Conservation (phyloP, 306 rosid genomes). For the Luffa aegyptiaca region DNA sequence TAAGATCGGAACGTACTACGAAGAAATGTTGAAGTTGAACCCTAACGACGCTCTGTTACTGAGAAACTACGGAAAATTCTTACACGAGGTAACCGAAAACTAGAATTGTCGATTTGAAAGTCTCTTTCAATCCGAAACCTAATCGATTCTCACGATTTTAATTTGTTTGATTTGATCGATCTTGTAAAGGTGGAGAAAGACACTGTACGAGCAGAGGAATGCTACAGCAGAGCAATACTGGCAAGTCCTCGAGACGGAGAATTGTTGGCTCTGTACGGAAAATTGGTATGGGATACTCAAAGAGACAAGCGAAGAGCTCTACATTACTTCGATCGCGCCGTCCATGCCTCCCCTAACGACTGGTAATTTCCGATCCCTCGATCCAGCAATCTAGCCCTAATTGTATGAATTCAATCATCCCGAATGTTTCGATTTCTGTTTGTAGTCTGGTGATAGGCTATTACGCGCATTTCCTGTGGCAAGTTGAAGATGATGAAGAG, state of each 20-base stretch:
- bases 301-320: slow-evolving; percentile 51
- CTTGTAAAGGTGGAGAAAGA: slow-evolving; percentile 45
- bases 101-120: not conserved
- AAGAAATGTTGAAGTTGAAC: slow-evolving; percentile 50
- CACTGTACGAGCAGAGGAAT: slow-evolving; percentile 55
- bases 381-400: not conserved
- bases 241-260: slow-evolving; percentile 72
- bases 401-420: not conserved
- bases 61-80: slow-evolving; percentile 70
- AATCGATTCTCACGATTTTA: not conserved
- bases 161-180: not conserved
- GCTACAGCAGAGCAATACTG: slow-evolving; percentile 66
- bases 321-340: slow-evolving; percentile 62
- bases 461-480: slow-evolving; percentile 64
- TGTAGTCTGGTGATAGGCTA: slow-evolving; percentile 67
- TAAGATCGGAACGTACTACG: slow-evolving; percentile 57
- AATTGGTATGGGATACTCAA: slow-evolving; percentile 64
- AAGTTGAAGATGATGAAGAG: slow-evolving; percentile 40
- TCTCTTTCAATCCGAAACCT: not conserved
- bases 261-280: slow-evolving; percentile 55
- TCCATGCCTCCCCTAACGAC: slow-evolving; percentile 48
- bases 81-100: slow-evolving; percentile 48
- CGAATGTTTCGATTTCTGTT: not conserved
- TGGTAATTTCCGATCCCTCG: slow-evolving; percentile 27
- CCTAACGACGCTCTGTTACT: slow-evolving; percentile 71